These are phyloP conservation scores for Monosporozyma unispora DNA, from an alignment of 805 yeast species.

Conservation along the genomic window DNA sequence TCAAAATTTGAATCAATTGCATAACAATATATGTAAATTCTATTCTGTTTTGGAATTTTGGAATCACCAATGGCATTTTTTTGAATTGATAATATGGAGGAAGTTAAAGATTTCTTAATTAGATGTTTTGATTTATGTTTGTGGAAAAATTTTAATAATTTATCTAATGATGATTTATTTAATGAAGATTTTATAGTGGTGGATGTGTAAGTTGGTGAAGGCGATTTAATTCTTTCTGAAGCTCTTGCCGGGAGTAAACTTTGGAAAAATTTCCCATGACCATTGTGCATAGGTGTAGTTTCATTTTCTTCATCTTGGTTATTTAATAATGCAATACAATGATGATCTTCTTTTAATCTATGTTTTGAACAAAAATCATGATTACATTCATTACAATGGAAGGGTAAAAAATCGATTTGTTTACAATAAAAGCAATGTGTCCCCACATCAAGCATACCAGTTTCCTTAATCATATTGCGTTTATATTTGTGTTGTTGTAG, in stretches of 20 bases:
- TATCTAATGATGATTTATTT: conserved; percentile 19
- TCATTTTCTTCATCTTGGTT: not conserved
- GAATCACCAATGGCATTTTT: conserved; percentile 22
- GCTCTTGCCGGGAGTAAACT: conserved; percentile 26
- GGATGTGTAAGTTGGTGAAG: not conserved
- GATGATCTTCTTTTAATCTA: conserved; percentile 22
- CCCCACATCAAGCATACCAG: conserved; percentile 31
- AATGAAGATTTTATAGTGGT: conserved; percentile 8
- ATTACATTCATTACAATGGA: conserved; percentile 25
- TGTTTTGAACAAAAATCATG: conserved; percentile 26
- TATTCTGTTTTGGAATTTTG: conserved; percentile 20
- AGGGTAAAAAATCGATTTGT: conserved; percentile 28
- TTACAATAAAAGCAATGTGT: conserved; percentile 28
- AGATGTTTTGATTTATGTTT: conserved; percentile 6
- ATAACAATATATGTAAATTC: conserved; percentile 22
- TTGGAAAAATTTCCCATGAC: conserved; percentile 19
- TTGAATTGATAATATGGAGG: conserved; percentile 14
- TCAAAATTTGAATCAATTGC: conserved; percentile 5
- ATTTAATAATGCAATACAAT: conserved; percentile 13
- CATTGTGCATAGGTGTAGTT: not conserved
- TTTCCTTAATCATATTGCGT: conserved; percentile 9
- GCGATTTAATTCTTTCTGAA: conserved; percentile 14
- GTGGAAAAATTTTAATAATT: conserved; percentile 20
- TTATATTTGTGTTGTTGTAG: not conserved
- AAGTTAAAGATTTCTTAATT: not conserved